Evolutionary conservation across 345 rosid genomes (phyloP).

Genomic region (Atalantia buxifolia): DNA sequence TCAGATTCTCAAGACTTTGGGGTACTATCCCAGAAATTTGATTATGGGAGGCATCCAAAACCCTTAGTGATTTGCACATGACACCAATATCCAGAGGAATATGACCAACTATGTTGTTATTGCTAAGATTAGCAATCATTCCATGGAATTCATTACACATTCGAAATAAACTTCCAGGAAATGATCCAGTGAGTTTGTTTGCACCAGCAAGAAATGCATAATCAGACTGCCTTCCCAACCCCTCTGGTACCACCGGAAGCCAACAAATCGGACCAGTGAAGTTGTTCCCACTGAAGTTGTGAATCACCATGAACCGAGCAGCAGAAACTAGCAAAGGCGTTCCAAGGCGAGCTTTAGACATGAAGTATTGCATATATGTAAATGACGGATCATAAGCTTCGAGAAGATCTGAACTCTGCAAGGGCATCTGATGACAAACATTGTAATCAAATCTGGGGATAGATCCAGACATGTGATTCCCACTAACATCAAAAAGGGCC

Average conservation of each 20-base stretch:
- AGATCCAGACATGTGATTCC: slow-evolving; percentile 24
- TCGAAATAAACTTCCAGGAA: slow-evolving; percentile 19
- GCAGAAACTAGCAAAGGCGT: slow-evolving; percentile 8
- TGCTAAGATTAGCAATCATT: slow-evolving; percentile 26
- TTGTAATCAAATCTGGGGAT: slow-evolving; percentile 22
- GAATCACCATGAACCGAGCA: slow-evolving; percentile 13
- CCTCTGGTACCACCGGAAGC: slow-evolving; percentile 19
- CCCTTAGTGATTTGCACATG: slow-evolving; percentile 24
- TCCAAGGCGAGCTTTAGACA: background rate
- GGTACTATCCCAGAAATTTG: slow-evolving; percentile 24
- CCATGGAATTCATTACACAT: slow-evolving; percentile 19
- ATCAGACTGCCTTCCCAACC: slow-evolving; percentile 18
- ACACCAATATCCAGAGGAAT: slow-evolving; percentile 22
- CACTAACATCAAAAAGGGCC: slow-evolving; percentile 27
- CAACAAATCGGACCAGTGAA: slow-evolving; percentile 20
- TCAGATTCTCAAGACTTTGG: slow-evolving; percentile 22
- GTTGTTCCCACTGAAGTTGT: slow-evolving; percentile 26
- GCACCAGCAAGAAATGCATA: slow-evolving; percentile 32
- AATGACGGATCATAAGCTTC: background rate
- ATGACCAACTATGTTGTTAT: slow-evolving; percentile 20
- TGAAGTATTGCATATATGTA: slow-evolving; percentile 13
- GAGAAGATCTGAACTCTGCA: background rate
- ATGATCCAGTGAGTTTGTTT: slow-evolving; percentile 24
- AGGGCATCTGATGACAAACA: slow-evolving; percentile 6
- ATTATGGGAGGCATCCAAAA: slow-evolving; percentile 30